Conservation (phyloP, 2,329 filamentous ascomycete species). For the Fusarium siculi region DNA sequence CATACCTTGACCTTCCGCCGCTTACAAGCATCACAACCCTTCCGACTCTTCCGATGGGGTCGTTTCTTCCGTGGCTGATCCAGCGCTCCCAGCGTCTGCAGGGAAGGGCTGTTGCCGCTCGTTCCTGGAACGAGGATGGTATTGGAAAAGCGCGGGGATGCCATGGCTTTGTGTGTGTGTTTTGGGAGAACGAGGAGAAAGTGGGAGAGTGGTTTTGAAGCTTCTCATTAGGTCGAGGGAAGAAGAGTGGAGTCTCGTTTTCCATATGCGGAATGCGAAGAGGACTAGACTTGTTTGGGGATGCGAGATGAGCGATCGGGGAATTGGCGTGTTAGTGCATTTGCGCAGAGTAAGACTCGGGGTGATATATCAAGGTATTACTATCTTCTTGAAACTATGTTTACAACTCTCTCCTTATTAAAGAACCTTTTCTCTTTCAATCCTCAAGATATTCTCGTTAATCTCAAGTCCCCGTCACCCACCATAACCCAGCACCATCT, state of each 20-base stretch:
- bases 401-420: background rate
- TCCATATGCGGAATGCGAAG: background rate
- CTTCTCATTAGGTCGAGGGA: background rate
- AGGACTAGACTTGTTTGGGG: background rate
- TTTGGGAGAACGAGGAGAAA: background rate
- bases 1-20: background rate
- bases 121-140: background rate
- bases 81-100: background rate
- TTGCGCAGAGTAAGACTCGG: background rate
- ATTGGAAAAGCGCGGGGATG: background rate
- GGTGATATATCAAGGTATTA: background rate
- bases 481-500: background rate
- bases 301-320: background rate
- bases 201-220: background rate
- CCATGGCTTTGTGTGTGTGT: background rate
- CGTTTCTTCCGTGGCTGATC: background rate
- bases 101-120: rapidly evolving
- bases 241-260: background rate
- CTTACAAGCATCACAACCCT: background rate
- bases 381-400: background rate
- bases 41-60: background rate
- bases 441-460: background rate
- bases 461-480: rapidly evolving
- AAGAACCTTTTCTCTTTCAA: background rate
- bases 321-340: background rate